Evolutionary conservation across 2,329 filamentous ascomycete genomes (phyloP).

Genomic region (Penicillium crustosum): DNA sequence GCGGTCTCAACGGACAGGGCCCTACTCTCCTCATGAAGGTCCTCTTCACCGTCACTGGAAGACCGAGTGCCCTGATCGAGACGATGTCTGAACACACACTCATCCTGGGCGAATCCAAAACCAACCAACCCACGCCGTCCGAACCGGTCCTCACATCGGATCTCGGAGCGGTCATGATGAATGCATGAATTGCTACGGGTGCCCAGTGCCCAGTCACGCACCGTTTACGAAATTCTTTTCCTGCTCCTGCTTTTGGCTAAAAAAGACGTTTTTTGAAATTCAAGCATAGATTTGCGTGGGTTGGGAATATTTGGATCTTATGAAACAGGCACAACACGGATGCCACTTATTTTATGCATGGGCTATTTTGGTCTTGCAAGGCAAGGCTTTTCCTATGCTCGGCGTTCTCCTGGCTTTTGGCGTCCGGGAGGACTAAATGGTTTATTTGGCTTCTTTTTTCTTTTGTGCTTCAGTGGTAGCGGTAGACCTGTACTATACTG

Average conservation of each 20-base stretch:
- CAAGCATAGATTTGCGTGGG: slow-evolving; percentile 21
- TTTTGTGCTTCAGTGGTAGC: slow-evolving; percentile 18
- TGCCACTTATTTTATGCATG: slow-evolving; percentile 8
- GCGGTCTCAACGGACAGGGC: slow-evolving; percentile 23
- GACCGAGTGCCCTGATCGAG: slow-evolving; percentile 33
- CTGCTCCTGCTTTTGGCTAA: slow-evolving; percentile 4
- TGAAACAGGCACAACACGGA: background rate
- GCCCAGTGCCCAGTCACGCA: background rate
- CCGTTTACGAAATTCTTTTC: slow-evolving; percentile 23
- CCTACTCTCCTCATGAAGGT: slow-evolving; percentile 36
- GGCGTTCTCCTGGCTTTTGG: slow-evolving; percentile 6
- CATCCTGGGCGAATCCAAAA: slow-evolving; percentile 28
- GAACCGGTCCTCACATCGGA: slow-evolving; percentile 30
- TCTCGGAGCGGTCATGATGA: slow-evolving; percentile 34
- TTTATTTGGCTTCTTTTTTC: background rate
- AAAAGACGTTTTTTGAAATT: slow-evolving; percentile 16
- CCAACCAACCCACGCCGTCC: slow-evolving; percentile 20
- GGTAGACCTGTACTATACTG: slow-evolving; percentile 30
- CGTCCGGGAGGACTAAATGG: slow-evolving; percentile 8
- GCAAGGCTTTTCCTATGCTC: background rate
- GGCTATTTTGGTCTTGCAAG: slow-evolving; percentile 5
- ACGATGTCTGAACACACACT: slow-evolving; percentile 36
- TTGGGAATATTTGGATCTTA: slow-evolving; percentile 15
- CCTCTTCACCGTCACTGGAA: slow-evolving; percentile 37
- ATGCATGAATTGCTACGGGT: slow-evolving; percentile 27